Percentiles rank a stretch among this genome's conserved stretches.
phyloP scores from a whole-genome alignment of 2,329 filamentous ascomycete genomes.

The Boeremia lycopersici region DNA sequence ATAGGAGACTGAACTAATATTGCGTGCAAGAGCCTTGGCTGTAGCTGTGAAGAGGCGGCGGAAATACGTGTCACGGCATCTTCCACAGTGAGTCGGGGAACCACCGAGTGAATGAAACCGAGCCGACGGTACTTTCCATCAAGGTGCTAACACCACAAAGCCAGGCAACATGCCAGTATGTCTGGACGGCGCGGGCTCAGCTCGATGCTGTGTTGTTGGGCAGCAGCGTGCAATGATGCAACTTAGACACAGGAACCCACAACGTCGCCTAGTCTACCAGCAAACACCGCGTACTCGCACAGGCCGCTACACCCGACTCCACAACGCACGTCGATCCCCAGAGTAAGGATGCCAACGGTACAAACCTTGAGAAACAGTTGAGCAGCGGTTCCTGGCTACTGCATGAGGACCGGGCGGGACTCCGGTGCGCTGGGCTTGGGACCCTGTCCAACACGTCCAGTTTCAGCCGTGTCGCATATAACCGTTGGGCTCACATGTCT shows the following conservation, averaged over 20 bases:
- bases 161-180: no score
- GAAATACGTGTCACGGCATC: neutral
- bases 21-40: conserved; percentile 1
- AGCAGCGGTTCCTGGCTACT: neutral
- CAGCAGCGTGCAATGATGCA: neutral
- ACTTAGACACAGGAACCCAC: neutral
- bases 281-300: neutral
- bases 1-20: neutral
- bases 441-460: neutral
- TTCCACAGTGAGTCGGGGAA: neutral
- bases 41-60: neutral
- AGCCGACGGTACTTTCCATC: neutral
- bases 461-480: conserved; percentile 1
- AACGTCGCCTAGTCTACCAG: neutral
- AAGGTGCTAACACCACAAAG: no score
- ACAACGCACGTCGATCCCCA: conserved; percentile 2
- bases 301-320: neutral
- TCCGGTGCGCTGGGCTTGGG: conserved; percentile 1
- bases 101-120: conserved; percentile 1
- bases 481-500: neutral
- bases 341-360: neutral
- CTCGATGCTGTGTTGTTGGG: neutral
- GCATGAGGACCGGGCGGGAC: neutral
- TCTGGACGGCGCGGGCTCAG: neutral
- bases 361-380: neutral